These are phyloP conservation scores for Phytophthora parvispora DNA, from an alignment of 352 stramenopile species.

Conservation along the genomic window DNA sequence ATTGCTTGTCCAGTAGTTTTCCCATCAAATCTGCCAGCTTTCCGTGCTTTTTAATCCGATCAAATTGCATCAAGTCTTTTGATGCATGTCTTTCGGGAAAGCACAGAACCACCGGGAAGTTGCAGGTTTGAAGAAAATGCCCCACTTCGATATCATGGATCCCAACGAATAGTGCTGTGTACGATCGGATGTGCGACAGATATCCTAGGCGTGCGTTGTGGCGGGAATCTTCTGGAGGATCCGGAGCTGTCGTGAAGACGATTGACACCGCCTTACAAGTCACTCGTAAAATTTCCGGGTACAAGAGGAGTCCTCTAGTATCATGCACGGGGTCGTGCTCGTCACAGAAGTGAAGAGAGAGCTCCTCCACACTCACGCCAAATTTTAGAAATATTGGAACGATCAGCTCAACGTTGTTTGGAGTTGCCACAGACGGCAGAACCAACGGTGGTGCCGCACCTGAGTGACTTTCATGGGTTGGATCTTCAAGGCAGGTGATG, in stretches of 20 bases:
- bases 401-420: slow-evolving; percentile 5
- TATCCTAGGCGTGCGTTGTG: slow-evolving; percentile 68
- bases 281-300: slow-evolving; percentile 69
- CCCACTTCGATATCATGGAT: slow-evolving; percentile 68
- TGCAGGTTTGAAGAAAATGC: slow-evolving; percentile 79
- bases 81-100: slow-evolving; percentile 43
- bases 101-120: slow-evolving; percentile 78
- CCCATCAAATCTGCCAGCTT: slow-evolving; percentile 36
- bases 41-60: slow-evolving; percentile 52
- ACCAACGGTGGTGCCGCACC: slow-evolving; percentile 15
- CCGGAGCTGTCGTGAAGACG: slow-evolving; percentile 56
- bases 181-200: slow-evolving; percentile 71
- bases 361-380: slow-evolving; percentile 44
- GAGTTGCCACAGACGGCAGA: slow-evolving; percentile 23
- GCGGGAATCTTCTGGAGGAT: slow-evolving; percentile 61
- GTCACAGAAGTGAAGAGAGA: slow-evolving; percentile 75
- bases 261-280: slow-evolving; percentile 46
- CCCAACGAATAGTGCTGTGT: slow-evolving; percentile 62
- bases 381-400: slow-evolving; percentile 44
- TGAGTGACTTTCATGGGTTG: slow-evolving; percentile 22
- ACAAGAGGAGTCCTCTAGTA: slow-evolving; percentile 47
- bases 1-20: slow-evolving; percentile 49
- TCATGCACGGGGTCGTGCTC: slow-evolving; percentile 57
- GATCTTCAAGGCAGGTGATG: slow-evolving; percentile 74
- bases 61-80: slow-evolving; percentile 42